These are phyloP conservation scores for Debaryomyces subglobosus DNA, from an alignment of 1,139 yeast species.

Conservation along the genomic window DNA sequence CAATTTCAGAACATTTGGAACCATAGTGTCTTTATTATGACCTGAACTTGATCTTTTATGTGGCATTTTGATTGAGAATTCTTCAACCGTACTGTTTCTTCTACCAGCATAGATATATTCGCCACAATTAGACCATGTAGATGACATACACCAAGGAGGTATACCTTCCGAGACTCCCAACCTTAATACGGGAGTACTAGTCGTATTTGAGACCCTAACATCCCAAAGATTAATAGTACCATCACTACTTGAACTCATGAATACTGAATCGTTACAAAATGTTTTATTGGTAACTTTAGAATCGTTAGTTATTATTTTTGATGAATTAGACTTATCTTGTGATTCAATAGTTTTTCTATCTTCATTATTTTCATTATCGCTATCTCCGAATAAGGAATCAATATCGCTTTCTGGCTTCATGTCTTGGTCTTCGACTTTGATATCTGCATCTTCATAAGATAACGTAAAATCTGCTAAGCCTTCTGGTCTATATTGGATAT, in stretches of 20 bases:
- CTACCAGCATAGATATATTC: constrained; percentile 81
- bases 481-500: constrained; percentile 75
- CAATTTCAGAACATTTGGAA: constrained; percentile 56
- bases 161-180: constrained; percentile 64
- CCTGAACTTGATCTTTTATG: constrained; percentile 28
- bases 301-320: constrained; percentile 12
- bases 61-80: constrained; percentile 72
- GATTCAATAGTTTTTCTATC: constrained; percentile 21
- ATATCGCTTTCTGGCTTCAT: constrained; percentile 60
- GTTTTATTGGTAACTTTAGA: constrained; percentile 25
- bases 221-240: constrained; percentile 90
- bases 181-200: constrained; percentile 45
- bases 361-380: constrained; percentile 53
- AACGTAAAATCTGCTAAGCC: constrained; percentile 51
- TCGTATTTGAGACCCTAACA: constrained; percentile 44
- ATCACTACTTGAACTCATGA: constrained; percentile 81
- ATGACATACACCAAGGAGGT: constrained; percentile 97
- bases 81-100: constrained; percentile 87
- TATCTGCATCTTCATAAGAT: constrained; percentile 19
- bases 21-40: constrained; percentile 24
- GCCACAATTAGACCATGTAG: constrained; percentile 89
- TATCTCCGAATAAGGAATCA: constrained; percentile 81
- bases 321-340: constrained; percentile 19
- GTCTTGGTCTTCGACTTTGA: constrained; percentile 11
- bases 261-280: constrained; percentile 55